These are phyloP conservation scores for Glomus cerebriforme DNA, from an alignment of 192 early-diverging fungal species.

Conservation along the genomic window DNA sequence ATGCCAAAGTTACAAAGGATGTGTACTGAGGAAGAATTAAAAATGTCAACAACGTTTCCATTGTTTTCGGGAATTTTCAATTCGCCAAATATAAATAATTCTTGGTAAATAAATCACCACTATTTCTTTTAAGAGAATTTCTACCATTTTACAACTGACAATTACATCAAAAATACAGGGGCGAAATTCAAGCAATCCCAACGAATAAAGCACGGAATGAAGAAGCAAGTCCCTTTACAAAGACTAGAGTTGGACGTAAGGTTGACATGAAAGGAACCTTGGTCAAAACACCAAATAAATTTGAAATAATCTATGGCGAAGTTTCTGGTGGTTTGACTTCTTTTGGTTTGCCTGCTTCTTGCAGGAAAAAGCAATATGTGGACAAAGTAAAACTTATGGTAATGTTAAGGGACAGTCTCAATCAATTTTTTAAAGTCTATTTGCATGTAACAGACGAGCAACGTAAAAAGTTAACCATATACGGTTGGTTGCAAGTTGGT, in stretches of 20 bases:
- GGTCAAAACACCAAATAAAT: slow-evolving; percentile 7
- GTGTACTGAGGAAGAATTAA: slow-evolving; percentile 14
- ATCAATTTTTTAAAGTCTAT: background rate
- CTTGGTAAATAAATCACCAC: slow-evolving; percentile 9
- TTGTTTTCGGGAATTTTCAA: slow-evolving; percentile 5
- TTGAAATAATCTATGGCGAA: slow-evolving; percentile 4
- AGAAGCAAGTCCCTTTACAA: background rate
- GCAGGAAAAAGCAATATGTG: background rate
- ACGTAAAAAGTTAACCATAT: background rate
- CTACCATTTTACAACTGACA: background rate
- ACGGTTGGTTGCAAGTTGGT: slow-evolving; percentile 7
- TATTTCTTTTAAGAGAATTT: background rate
- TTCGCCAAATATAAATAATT: background rate
- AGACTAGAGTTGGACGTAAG: background rate
- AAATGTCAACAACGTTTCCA: background rate
- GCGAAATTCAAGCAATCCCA: slow-evolving; percentile 6
- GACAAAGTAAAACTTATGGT: background rate
- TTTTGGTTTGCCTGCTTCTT: background rate
- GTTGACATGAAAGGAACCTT: slow-evolving; percentile 19
- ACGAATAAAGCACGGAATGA: background rate
- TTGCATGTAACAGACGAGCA: background rate
- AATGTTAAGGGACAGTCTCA: slow-evolving; percentile 1
- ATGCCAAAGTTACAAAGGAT: background rate
- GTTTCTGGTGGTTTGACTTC: background rate
- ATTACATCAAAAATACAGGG: background rate